Evolutionary conservation across 2,329 filamentous ascomycete genomes (phyloP).

Genomic region (Neopestalotiopsis sp.): DNA sequence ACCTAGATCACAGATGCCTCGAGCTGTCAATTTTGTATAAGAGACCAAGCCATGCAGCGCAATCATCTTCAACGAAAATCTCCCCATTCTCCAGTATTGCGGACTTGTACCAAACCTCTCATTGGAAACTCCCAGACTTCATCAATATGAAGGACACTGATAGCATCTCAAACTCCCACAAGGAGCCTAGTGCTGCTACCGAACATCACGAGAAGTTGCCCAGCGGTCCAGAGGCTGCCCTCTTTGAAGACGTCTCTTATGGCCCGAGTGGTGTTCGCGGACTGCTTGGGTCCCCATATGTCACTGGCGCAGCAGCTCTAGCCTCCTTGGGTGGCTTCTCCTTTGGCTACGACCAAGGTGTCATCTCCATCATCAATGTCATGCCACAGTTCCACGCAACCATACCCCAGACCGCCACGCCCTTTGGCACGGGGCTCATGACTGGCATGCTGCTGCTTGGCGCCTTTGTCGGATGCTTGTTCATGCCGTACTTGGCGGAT

Average conservation of each 20-base stretch:
- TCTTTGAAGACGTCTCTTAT: neutral
- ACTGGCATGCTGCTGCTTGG: conserved; percentile 45
- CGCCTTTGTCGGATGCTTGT: conserved; percentile 40
- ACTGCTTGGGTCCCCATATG: conserved; percentile 32
- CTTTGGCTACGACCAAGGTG: conserved; percentile 56
- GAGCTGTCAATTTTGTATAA: too few species aligned
- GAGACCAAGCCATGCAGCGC: too few species aligned
- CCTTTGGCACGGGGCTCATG: conserved; percentile 40
- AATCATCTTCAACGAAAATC: too few species aligned
- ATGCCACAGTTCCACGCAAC: conserved; percentile 47
- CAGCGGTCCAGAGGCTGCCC: too few species aligned
- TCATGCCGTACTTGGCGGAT: conserved; percentile 43
- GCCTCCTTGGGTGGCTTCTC: conserved; percentile 47
- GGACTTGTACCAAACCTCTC: too few species aligned
- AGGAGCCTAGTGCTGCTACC: too few species aligned
- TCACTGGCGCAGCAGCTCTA: conserved; percentile 47
- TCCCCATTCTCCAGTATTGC: too few species aligned
- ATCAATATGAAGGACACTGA: too few species aligned
- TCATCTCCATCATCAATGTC: conserved; percentile 49
- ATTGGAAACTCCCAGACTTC: too few species aligned
- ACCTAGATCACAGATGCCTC: too few species aligned
- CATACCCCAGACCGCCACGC: conserved; percentile 42
- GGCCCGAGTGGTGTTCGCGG: neutral
- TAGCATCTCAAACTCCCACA: too few species aligned
- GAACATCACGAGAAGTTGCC: conserved; percentile 47